Percentiles rank a stretch among this genome's conserved stretches.
Evolutionary conservation across 148 eudicot species (phyloP).

Genomic region (Dysphania ambrosioides): DNA sequence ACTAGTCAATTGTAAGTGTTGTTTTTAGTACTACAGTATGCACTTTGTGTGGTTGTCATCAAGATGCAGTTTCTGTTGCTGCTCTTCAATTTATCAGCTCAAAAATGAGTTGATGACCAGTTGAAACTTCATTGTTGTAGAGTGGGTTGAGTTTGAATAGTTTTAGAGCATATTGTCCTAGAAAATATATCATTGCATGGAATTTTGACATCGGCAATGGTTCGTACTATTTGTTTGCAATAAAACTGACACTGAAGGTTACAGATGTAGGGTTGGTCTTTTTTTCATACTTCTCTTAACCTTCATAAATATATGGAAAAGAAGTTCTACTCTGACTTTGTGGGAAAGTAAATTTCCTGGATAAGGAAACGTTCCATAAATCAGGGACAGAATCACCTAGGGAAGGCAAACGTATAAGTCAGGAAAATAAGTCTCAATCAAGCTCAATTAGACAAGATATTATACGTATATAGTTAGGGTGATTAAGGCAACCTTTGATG

Average conservation of each 20-base stretch:
- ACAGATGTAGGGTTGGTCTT: slow-evolving; percentile 60
- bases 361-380: too few relatives aligned
- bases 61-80: background rate
- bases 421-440: too few relatives aligned
- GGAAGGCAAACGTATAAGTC: too few relatives aligned
- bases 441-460: too few relatives aligned
- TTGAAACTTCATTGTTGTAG: slow-evolving; percentile 18
- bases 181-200: too few relatives aligned
- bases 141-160: slow-evolving; percentile 35
- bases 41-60: background rate
- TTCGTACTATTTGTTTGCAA: slow-evolving; percentile 65
- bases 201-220: too few relatives aligned
- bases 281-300: slow-evolving; percentile 6
- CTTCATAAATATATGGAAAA: background rate
- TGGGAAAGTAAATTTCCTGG: too few relatives aligned
- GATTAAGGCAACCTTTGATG: too few relatives aligned
- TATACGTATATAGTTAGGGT: too few relatives aligned
- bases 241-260: slow-evolving; percentile 51
- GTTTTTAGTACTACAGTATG: background rate
- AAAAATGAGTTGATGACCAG: background rate
- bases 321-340: slow-evolving; percentile 10
- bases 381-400: too few relatives aligned
- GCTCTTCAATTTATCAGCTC: background rate
- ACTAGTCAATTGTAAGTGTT: background rate
- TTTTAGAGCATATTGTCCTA: slow-evolving; percentile 90